phyloP scores from a whole-genome alignment of 139 green algal species.

The Pleodorina starrii region DNA sequence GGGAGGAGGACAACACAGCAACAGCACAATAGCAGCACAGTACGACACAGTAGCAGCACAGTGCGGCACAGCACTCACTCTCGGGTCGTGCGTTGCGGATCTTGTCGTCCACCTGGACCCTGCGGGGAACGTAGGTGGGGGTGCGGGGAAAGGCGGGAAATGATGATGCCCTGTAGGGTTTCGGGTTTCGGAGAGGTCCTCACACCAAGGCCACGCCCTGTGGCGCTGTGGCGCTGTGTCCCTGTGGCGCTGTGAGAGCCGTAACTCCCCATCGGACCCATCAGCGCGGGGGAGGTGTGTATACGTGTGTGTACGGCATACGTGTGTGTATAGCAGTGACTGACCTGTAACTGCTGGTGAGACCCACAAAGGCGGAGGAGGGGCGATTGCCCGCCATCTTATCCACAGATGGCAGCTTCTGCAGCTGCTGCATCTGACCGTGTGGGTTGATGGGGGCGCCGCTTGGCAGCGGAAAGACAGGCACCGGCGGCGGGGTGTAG shows the following conservation, averaged over 20 bases:
- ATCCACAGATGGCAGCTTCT: conserved; percentile 4
- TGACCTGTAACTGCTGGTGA: conserved; percentile 15
- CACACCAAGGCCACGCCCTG: not conserved
- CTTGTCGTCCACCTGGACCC: conserved; percentile 30
- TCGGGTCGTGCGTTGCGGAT: not conserved
- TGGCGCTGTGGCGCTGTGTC: not conserved
- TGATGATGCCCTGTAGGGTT: too few species aligned
- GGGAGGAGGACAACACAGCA: too few species aligned
- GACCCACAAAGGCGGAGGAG: not conserved
- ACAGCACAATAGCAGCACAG: too few species aligned
- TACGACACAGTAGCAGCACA: too few species aligned
- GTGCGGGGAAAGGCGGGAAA: not conserved
- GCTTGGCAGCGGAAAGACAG: not conserved
- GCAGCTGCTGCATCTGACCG: not conserved
- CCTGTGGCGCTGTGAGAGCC: not conserved
- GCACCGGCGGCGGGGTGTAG: not conserved
- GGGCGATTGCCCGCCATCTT: not conserved
- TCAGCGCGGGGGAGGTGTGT: not conserved
- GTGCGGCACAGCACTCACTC: conserved; percentile 6
- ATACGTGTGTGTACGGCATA: not conserved
- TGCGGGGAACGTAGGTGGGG: not conserved
- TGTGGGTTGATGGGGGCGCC: not conserved
- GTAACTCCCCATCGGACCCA: not conserved
- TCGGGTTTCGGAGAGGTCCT: not conserved
- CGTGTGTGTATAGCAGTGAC: not conserved